These are phyloP conservation scores for Aspergillus luchuensis DNA, from an alignment of 2,329 filamentous ascomycete genomes.

Conservation along the genomic window DNA sequence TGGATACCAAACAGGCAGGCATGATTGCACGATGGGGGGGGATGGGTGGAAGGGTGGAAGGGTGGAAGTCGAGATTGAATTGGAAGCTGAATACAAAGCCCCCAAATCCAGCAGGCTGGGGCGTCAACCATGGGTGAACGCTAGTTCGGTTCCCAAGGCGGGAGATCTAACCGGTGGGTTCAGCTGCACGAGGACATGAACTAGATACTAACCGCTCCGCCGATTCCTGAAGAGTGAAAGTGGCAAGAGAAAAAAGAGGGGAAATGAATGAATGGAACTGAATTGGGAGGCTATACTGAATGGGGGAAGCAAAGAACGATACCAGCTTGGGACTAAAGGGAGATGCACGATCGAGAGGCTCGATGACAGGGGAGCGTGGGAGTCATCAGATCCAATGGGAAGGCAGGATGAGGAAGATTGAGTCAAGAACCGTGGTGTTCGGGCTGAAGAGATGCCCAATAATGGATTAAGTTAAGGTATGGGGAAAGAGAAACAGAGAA, in stretches of 20 bases:
- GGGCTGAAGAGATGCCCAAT: constrained; percentile 17
- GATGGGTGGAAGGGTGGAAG: too few relatives aligned
- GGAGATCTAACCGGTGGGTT: constrained; percentile 13
- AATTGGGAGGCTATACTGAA: too few relatives aligned
- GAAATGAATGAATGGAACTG: neutral
- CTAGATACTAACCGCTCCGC: too few relatives aligned
- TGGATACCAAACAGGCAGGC: neutral
- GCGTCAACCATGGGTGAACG: neutral
- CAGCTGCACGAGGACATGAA: constrained; percentile 15
- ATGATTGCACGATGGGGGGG: neutral
- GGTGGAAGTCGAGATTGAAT: neutral
- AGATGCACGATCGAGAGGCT: neutral
- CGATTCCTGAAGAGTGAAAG: constrained; percentile 8
- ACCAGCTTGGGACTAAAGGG: too few relatives aligned
- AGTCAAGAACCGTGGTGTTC: constrained; percentile 5
- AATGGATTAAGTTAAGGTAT: constrained; percentile 20
- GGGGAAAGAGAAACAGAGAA: constrained; percentile 9
- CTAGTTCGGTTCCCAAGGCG: constrained; percentile 14
- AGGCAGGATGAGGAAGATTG: neutral
- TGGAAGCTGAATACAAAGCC: neutral
- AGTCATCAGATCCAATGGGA: constrained; percentile 11
- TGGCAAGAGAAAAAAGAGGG: neutral
- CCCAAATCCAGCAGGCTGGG: neutral
- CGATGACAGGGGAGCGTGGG: constrained; percentile 6
- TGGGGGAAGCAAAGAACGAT: too few relatives aligned